Percentiles rank a stretch among this genome's conserved stretches.
These are phyloP conservation scores for Raddia distichophylla DNA, from an alignment of 176 grass and related monocot species.

Conservation along the genomic window DNA sequence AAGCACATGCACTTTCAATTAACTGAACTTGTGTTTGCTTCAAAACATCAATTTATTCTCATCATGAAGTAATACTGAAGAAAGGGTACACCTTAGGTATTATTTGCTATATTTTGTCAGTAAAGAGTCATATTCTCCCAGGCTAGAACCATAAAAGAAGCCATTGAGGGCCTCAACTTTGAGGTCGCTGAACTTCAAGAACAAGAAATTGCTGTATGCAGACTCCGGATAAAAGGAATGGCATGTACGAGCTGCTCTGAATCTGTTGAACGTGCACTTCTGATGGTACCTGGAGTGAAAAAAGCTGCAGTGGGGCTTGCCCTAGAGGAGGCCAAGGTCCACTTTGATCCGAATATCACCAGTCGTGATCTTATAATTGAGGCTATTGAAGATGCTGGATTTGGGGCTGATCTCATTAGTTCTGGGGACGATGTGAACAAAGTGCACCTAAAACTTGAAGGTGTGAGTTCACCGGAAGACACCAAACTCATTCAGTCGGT, in stretches of 20 bases:
- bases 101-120: conserved; percentile 27
- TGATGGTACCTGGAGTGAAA: conserved; percentile 87
- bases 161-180: conserved; percentile 74
- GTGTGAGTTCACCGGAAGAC: conserved; percentile 65
- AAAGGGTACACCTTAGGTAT: neutral
- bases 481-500: conserved; percentile 64
- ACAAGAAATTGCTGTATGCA: conserved; percentile 86
- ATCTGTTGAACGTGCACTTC: conserved; percentile 81
- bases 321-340: conserved; percentile 95
- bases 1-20: neutral
- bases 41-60: neutral
- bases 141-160: conserved; percentile 76
- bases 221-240: conserved; percentile 97
- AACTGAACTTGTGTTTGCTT: conserved; percentile 4
- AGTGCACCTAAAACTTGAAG: conserved; percentile 85
- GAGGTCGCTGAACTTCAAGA: conserved; percentile 78
- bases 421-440: conserved; percentile 85
- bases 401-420: conserved; percentile 86
- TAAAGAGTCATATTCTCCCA: conserved; percentile 39
- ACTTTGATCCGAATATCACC: conserved; percentile 87
- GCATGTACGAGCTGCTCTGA: conserved; percentile 97
- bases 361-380: conserved; percentile 62
- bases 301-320: conserved; percentile 93
- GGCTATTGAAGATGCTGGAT: conserved; percentile 94
- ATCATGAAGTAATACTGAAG: conserved; percentile 22